These are phyloP conservation scores for Populus pruinosa DNA, from an alignment of 345 rosid species.

Conservation along the genomic window DNA sequence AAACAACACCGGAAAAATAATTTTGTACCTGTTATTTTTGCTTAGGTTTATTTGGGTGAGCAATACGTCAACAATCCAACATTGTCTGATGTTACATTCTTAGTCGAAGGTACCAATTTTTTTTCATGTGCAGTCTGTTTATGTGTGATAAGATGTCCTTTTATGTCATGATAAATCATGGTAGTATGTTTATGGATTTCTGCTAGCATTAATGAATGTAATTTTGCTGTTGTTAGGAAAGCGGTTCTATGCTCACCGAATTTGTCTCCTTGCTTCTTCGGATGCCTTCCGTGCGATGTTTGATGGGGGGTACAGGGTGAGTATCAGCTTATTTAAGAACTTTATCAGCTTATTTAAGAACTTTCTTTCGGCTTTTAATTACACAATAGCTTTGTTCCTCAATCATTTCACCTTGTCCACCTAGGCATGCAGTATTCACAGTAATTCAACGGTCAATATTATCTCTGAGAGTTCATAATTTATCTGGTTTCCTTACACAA, in stretches of 20 bases:
- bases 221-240: slow-evolving; percentile 37
- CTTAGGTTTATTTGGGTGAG: slow-evolving; percentile 66
- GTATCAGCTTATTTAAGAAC: not conserved
- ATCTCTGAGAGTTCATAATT: not conserved
- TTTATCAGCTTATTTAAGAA: not conserved
- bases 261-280: slow-evolving; percentile 73
- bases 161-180: not conserved
- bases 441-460: not conserved
- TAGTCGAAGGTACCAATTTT: slow-evolving; percentile 50
- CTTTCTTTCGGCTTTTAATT: not conserved
- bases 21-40: not conserved
- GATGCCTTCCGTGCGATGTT: slow-evolving; percentile 84
- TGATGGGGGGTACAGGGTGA: slow-evolving; percentile 72
- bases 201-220: not conserved
- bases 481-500: not conserved
- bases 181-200: not conserved
- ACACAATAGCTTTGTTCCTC: not conserved
- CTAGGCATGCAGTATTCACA: not conserved
- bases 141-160: not conserved
- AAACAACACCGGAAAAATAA: not conserved
- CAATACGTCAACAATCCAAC: slow-evolving; percentile 62
- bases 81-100: slow-evolving; percentile 66
- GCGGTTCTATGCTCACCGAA: slow-evolving; percentile 66
- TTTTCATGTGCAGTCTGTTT: not conserved
- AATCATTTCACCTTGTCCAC: not conserved